Evolutionary conservation across 2,329 filamentous ascomycete genomes (phyloP).

Genomic region (Talaromyces sp.): DNA sequence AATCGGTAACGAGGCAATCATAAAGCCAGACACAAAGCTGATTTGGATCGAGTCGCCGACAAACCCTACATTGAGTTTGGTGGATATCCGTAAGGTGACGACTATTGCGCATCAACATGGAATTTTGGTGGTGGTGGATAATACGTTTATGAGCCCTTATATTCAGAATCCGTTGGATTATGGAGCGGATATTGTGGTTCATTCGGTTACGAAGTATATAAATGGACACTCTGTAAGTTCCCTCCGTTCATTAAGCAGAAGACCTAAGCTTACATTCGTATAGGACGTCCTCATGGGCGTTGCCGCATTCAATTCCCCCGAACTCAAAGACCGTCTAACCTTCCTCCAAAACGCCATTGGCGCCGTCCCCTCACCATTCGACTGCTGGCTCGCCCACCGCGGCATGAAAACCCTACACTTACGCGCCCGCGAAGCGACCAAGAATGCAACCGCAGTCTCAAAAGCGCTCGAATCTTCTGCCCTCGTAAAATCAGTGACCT

Average conservation of each 20-base stretch:
- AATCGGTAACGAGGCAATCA: conserved; percentile 76
- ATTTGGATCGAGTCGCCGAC: conserved; percentile 97
- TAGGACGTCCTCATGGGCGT: conserved; percentile 97
- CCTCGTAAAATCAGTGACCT: conserved; percentile 86
- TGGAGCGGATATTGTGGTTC: conserved; percentile 93
- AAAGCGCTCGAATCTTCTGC: conserved; percentile 70
- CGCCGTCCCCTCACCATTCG: conserved; percentile 88
- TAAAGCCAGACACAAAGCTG: conserved; percentile 82
- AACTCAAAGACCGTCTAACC: conserved; percentile 67
- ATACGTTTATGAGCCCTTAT: conserved; percentile 95
- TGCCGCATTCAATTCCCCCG: conserved; percentile 85
- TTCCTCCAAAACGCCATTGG: conserved; percentile 98
- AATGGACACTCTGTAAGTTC: conserved; percentile 70
- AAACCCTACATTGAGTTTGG: conserved; percentile 87
- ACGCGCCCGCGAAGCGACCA: conserved; percentile 75
- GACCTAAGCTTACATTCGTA: conserved; percentile 11
- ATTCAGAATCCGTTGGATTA: conserved; percentile 93
- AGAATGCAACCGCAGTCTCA: conserved; percentile 75
- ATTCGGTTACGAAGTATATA: conserved; percentile 98
- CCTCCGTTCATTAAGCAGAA: not conserved
- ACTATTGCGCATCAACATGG: conserved; percentile 79
- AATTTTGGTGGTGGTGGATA: conserved; percentile 96
- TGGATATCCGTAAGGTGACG: conserved; percentile 85
- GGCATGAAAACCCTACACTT: conserved; percentile 96
- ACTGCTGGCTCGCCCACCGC: conserved; percentile 96